Evolutionary conservation across 495 filamentous ascomycete genomes (phyloP), one percentile per base, ranked within the genome.

Genomic region (Aspergillus panamensis): DNA sequence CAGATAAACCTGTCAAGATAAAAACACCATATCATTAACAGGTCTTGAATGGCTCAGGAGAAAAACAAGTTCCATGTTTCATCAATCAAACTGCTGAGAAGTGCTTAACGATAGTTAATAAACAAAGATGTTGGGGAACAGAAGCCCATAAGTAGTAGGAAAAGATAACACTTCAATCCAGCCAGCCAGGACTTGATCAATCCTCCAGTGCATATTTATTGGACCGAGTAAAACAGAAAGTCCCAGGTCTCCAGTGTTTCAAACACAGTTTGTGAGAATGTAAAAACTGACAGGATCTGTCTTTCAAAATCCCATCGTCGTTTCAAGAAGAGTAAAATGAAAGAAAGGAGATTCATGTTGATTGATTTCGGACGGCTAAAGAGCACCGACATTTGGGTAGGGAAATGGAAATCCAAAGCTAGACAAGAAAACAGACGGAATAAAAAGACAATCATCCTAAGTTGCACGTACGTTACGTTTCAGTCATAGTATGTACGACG

Each of bases 401-500:
- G 53, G 21, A 60, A 60, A 33, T n/a, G 12, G 30, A 62, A 47
- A 52, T 35, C 20, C 20, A 50, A 49, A 37, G 43, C 25, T 47
- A 59, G 42, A 58, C 50, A 59, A 32, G 45, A 56, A 55, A 42
- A 45, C n/a, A 45, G 32, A 53, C 16, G 56, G 40, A 60, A 51
- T 37, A 51, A 51, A 49, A 51, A 60, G 2, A 25, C 49, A 59
- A 55, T 62, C 60, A 63, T 66, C 61, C 58, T 57, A 58, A 52
- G 53, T 54, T 48, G 57, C 62, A 57, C 49, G 53, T 67, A 59
- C 58, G 59, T 62, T 73, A 72, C 67, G 63, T 73, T 68, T 69
- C 69, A 67, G 67, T 74, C 72, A 73, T 71, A 73, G 71, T 71
- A 72, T 66, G 67, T 63, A 70, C 63, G 70, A 57, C 39, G 60